A percentile compares a stretch with the other conserved stretches of the same genome.
Conservation (phyloP, 1,284 basidiomycete species). For the Chalciporus sp. region DNA sequence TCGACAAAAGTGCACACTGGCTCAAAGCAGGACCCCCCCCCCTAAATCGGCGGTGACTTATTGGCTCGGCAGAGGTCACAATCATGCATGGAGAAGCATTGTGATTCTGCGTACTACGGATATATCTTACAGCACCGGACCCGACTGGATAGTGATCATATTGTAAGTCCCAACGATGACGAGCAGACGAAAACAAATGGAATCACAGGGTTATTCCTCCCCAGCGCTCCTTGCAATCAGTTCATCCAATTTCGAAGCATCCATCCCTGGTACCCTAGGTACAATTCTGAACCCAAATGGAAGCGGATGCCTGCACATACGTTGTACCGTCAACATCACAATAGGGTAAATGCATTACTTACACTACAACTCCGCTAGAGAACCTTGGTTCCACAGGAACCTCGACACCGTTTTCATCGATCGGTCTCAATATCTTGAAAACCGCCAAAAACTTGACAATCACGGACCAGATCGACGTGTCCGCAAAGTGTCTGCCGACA, state of each 20-base stretch:
- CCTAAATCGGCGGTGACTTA: too few relatives aligned
- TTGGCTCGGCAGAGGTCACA: too few relatives aligned
- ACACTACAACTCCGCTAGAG: constrained; percentile 7
- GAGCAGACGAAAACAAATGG: too few relatives aligned
- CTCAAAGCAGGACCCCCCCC: too few relatives aligned
- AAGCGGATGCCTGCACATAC: constrained; percentile 14
- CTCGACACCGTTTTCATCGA: constrained; percentile 9
- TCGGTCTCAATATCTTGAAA: constrained; percentile 11
- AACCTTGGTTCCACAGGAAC: constrained; percentile 12
- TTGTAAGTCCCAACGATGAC: too few relatives aligned
- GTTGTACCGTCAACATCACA: neutral
- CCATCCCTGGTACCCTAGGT: constrained; percentile 12
- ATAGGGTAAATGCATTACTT: neutral
- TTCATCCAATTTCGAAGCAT: constrained; percentile 7
- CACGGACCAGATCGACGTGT: constrained; percentile 19
- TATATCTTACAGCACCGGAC: too few relatives aligned
- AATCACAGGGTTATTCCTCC: too few relatives aligned
- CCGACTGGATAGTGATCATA: too few relatives aligned
- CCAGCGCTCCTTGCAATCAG: neutral
- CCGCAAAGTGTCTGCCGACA: constrained; percentile 20
- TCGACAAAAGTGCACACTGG: too few relatives aligned
- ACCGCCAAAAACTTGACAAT: constrained; percentile 14
- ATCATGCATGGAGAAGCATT: too few relatives aligned
- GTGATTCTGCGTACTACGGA: too few relatives aligned
- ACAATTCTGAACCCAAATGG: constrained; percentile 20